These are phyloP conservation scores for Triangularia verruculosa DNA, from an alignment of 2,329 filamentous ascomycete species.

Conservation along the genomic window DNA sequence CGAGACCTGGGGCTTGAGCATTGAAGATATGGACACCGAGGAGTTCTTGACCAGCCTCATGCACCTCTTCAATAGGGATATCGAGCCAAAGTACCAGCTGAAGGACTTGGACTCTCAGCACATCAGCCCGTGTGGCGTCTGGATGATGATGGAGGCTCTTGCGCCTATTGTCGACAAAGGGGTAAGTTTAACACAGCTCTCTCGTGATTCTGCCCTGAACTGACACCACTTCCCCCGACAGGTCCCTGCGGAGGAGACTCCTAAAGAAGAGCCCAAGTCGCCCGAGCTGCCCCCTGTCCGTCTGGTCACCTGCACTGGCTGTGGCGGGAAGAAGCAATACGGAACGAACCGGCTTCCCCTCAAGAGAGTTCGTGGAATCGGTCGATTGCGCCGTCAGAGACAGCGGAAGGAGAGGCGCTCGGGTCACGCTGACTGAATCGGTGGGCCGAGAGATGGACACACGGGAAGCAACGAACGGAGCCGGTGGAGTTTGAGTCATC, in stretches of 20 bases:
- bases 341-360: background rate
- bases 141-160: background rate
- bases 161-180: background rate
- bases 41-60: background rate
- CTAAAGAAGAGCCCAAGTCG: background rate
- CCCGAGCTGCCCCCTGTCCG: background rate
- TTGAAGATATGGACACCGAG: background rate
- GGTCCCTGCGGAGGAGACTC: background rate
- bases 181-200: background rate
- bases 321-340: background rate
- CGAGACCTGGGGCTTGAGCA: background rate
- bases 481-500: background rate
- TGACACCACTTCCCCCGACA: background rate
- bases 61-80: background rate
- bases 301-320: background rate
- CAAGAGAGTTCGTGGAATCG: background rate
- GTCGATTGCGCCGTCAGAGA: background rate
- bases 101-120: background rate
- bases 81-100: background rate
- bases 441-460: background rate
- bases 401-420: background rate
- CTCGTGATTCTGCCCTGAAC: background rate
- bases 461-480: no score
- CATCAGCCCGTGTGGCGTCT: background rate
- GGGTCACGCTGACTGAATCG: background rate